Evolutionary conservation across 1,284 basidiomycete genomes (phyloP).

Genomic region (Veloboletus limbatus): DNA sequence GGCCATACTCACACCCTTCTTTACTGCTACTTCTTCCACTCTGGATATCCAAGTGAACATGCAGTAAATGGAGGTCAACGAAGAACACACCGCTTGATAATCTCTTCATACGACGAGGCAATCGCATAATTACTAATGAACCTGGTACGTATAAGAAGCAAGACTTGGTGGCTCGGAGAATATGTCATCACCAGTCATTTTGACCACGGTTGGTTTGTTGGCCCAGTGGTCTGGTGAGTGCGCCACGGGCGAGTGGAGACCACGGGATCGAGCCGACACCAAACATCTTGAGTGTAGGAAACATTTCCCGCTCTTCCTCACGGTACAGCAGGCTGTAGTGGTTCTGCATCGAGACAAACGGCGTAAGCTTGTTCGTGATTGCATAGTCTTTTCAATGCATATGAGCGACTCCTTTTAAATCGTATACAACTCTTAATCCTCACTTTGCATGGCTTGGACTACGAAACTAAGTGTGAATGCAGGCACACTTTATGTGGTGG

Average conservation of each 20-base stretch:
- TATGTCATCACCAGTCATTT: constrained; percentile 27
- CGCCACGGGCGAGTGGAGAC: constrained; percentile 44
- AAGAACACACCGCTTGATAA: constrained; percentile 30
- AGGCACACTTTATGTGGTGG: not conserved
- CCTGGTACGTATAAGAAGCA: constrained; percentile 18
- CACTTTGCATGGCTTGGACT: constrained; percentile 40
- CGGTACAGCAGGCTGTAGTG: constrained; percentile 48
- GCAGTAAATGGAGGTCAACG: not conserved
- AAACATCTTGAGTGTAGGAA: constrained; percentile 40
- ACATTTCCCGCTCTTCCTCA: constrained; percentile 59
- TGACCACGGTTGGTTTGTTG: constrained; percentile 30
- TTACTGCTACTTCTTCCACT: constrained; percentile 45
- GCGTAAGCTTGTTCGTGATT: constrained; percentile 45
- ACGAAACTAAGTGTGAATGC: constrained; percentile 3
- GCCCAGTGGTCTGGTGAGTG: constrained; percentile 39
- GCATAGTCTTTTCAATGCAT: constrained; percentile 27
- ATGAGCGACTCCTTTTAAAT: constrained; percentile 3
- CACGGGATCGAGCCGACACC: constrained; percentile 43
- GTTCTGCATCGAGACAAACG: constrained; percentile 61
- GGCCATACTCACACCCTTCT: constrained; percentile 45
- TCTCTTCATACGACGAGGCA: constrained; percentile 22
- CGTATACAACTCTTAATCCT: constrained; percentile 2
- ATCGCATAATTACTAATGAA: constrained; percentile 29
- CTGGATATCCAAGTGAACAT: constrained; percentile 16
- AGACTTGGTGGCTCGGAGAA: not conserved